These are phyloP conservation scores for Teratosphaeria pseudoeucalypti DNA, from an alignment of 2,329 filamentous ascomycete genomes.

Conservation along the genomic window DNA sequence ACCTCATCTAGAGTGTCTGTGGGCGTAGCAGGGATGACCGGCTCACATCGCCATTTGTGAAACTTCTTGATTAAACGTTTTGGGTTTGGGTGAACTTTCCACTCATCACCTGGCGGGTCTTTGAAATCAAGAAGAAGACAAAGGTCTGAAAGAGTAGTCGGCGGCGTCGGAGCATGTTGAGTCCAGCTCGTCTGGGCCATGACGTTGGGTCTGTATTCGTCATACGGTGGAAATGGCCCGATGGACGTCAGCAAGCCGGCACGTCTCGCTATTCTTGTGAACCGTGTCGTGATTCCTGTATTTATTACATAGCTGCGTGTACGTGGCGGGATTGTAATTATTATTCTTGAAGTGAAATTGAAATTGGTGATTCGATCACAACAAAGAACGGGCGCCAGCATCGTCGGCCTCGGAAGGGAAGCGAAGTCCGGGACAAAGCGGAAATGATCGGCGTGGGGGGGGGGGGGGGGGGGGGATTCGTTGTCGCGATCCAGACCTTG, in stretches of 20 bases:
- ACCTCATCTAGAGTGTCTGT: background rate
- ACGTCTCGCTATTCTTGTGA: background rate
- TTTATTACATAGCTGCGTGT: no score
- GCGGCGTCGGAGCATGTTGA: background rate
- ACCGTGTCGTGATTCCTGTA: background rate
- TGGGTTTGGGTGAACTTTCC: background rate
- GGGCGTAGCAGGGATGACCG: background rate
- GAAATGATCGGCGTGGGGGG: background rate
- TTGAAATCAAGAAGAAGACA: background rate
- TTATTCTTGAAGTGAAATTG: background rate
- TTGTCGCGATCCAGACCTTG: background rate
- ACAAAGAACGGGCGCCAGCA: background rate
- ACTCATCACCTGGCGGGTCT: background rate
- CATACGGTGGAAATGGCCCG: background rate
- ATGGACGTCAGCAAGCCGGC: background rate
- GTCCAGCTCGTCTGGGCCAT: background rate
- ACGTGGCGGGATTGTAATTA: no score
- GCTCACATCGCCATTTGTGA: background rate
- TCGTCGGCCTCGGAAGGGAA: background rate
- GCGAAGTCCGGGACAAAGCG: background rate
- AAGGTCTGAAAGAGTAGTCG: background rate
- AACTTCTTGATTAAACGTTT: background rate
- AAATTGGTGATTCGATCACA: background rate
- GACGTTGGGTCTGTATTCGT: background rate
- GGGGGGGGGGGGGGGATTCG: background rate